Conservation (phyloP, 2,329 filamentous ascomycete species). For the Chrysosphaeria jannelii region DNA sequence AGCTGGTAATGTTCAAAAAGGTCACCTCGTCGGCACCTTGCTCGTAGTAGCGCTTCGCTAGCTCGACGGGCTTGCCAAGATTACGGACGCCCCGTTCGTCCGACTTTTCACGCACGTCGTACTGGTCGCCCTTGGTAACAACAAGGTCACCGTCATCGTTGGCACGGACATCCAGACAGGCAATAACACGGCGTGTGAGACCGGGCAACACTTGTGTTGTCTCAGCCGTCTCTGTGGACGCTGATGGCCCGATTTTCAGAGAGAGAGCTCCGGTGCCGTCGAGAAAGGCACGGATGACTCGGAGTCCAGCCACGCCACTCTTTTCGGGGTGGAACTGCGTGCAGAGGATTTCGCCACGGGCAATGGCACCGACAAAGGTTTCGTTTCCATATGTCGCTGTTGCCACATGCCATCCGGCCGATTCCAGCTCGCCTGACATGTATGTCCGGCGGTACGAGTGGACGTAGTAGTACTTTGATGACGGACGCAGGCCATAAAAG, state of each 20-base stretch:
- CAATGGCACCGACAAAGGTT: slow-evolving; percentile 73
- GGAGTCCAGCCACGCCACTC: slow-evolving; percentile 64
- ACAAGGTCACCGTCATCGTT: slow-evolving; percentile 90
- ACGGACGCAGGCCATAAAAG: slow-evolving; percentile 50
- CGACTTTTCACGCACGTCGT: slow-evolving; percentile 81
- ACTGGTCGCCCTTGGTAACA: slow-evolving; percentile 95
- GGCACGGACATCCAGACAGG: slow-evolving; percentile 78
- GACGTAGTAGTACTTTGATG: slow-evolving; percentile 96
- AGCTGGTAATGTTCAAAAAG: slow-evolving; percentile 94
- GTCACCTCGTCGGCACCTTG: slow-evolving; percentile 92
- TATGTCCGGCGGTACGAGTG: slow-evolving; percentile 81
- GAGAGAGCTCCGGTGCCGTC: slow-evolving; percentile 30
- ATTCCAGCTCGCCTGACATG: slow-evolving; percentile 38
- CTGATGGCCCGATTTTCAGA: slow-evolving; percentile 10
- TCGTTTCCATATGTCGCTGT: slow-evolving; percentile 68
- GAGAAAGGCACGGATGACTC: slow-evolving; percentile 62
- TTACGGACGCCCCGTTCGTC: slow-evolving; percentile 45
- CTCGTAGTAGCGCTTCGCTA: slow-evolving; percentile 82
- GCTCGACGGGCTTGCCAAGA: slow-evolving; percentile 83
- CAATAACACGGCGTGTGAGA: slow-evolving; percentile 77
- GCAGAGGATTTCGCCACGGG: slow-evolving; percentile 57
- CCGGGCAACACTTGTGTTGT: too few relatives aligned
- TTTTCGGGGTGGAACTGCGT: slow-evolving; percentile 98
- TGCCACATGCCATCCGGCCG: slow-evolving; percentile 70
- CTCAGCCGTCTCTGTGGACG: slow-evolving; percentile 1